These are phyloP conservation scores for Malassezia furfur DNA, from an alignment of 1,284 basidiomycete genomes.

Conservation along the genomic window DNA sequence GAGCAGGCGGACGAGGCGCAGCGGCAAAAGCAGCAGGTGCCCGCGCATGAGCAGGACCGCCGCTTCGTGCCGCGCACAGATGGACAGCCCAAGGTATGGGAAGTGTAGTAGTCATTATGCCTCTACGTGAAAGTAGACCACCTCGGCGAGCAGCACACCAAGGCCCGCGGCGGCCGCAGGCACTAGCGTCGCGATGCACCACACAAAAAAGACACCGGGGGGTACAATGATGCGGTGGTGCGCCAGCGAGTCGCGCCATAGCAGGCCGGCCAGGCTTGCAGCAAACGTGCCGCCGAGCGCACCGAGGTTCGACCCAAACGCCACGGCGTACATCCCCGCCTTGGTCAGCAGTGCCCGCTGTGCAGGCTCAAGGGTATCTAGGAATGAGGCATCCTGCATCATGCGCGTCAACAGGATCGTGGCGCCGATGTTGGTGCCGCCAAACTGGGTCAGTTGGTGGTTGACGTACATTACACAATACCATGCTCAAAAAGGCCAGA, in stretches of 20 bases:
- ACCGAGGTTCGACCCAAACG: constrained; percentile 77
- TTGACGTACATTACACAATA: constrained; percentile 64
- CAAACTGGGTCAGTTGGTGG: constrained; percentile 47
- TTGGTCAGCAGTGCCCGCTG: constrained; percentile 33
- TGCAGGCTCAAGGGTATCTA: background rate
- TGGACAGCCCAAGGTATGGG: constrained; percentile 45
- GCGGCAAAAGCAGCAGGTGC: constrained; percentile 11
- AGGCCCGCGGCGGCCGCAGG: constrained; percentile 38
- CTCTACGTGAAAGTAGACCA: constrained; percentile 22
- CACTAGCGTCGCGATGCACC: constrained; percentile 57
- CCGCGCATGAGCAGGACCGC: constrained; percentile 31
- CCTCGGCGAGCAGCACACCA: constrained; percentile 44
- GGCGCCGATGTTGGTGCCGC: constrained; percentile 89
- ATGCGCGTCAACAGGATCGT: constrained; percentile 75
- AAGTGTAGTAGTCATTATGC: constrained; percentile 23
- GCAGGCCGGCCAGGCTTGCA: constrained; percentile 76
- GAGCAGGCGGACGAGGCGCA: constrained; percentile 36
- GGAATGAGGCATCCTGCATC: constrained; percentile 49
- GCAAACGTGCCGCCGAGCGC: constrained; percentile 84
- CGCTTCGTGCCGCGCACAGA: constrained; percentile 36
- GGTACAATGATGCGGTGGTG: constrained; percentile 69
- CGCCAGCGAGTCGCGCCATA: constrained; percentile 70
- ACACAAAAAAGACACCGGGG: constrained; percentile 61
- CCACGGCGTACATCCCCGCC: constrained; percentile 56
- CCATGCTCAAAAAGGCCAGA: constrained; percentile 56